Evolutionary conservation across 805 yeast species (phyloP), one percentile per base, ranked within the genome.

Genomic region (Kluyveromyces nonfermentans): DNA sequence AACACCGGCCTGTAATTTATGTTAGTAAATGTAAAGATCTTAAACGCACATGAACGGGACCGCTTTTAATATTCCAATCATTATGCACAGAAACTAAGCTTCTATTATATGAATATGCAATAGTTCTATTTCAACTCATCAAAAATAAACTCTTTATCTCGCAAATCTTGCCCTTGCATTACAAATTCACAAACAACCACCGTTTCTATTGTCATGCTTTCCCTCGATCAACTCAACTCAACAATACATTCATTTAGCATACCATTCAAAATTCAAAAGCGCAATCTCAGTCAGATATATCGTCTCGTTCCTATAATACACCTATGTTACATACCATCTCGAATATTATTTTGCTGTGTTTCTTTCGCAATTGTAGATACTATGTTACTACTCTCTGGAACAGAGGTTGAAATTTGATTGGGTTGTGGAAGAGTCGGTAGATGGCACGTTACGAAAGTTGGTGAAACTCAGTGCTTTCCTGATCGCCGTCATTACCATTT

Each of bases 1-100:
- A 70, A 88, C 75, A 70, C 85, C 89, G 73, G 90, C 88, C 93
- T 81, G 53, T 37, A 9, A 12, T 40, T 38, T 28, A 28, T 35
- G 62, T 48, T 44, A 43, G 49, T 42, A 46, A 36, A 33, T 14
- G 16, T 30, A 25, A 17, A n/a, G 25, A 37, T 16, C n/a, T n/a
- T n/a, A 21, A 16, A 31, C 21, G 28, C 19, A 31, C 18, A 37
- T 20, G 21, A 7, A 7, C 12, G 1, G 14, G 10, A 9, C 4
- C 28, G 28, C 17, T 20, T 17, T 25, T 3, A 25, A 6, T 25
- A n/a, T n/a, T n/a, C n/a, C n/a, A n/a, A n/a, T n/a, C n/a, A n/a
- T n/a, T n/a, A n/a, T n/a, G n/a, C n/a, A n/a, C n/a, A n/a, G n/a
- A n/a, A n/a, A n/a, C n/a, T n/a, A n/a, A n/a, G n/a, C n/a, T n/a